Evolutionary conservation across 2,329 filamentous ascomycete species (phyloP), one percentile per base, ranked within the genome.

Genomic region (Fusarium illudens): DNA sequence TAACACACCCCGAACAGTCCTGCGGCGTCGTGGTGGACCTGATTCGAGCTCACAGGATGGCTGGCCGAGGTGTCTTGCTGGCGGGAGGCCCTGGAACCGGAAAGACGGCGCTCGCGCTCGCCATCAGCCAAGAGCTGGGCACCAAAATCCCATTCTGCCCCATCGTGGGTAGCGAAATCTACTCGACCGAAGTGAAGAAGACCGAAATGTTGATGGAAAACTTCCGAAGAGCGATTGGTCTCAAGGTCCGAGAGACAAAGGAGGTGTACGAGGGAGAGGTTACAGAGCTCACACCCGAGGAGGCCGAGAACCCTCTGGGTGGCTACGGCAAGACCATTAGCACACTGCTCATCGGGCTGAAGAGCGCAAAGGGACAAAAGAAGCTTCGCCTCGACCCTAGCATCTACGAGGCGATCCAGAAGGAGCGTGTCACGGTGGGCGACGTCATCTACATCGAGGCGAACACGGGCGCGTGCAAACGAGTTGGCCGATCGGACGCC

Each of bases 371-470:
- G 83, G 96, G 96, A 20, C 97, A 96, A 75, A 99, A 99, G 88
- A 98, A 98, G 86, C 87, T 99, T 73, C 90, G 96, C 46, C 86
- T 99, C 54, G 96, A 99, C 79, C 96, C 96, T 10, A 97, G 94
- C 82, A 98, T 99, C 81, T 99, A 98, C 84, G 96, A 99, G 82
- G 96, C 96, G 4, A 97, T 99, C 75, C 96, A 98, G 79, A 98
- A 98, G 83, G 96, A 99, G 86, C 88, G 94, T 68, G 96, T 99
- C 39, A 92, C 94, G 3, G 90, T 98, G 44, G 96, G 96, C 78
- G 96, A 99, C 79, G 96, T 99, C 75, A 93, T 99, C 79, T 99
- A 99, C 84, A 98, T 99, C 72, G 96, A 99, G 84, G 95, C 96
- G 70, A 99, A 99, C 83, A 99, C 96, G 12, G 96, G 96, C 68